phyloP scores from a whole-genome alignment of 1,284 basidiomycete species.

The Flammula alnicola region DNA sequence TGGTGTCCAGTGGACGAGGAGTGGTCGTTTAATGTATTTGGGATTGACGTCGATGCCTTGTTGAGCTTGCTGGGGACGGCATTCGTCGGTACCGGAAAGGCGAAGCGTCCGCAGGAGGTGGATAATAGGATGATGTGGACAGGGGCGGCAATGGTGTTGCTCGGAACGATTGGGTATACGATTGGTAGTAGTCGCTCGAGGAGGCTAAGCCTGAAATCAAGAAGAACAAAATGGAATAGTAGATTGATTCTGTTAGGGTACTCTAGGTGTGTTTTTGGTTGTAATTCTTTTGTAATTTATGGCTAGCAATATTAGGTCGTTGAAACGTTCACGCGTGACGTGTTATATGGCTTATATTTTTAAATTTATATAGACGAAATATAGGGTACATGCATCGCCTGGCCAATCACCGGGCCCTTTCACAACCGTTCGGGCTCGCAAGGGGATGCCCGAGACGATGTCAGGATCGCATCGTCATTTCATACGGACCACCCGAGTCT shows the following conservation, averaged over 20 bases:
- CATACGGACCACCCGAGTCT: no score
- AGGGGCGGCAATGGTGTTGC: slow-evolving; percentile 70
- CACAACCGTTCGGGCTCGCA: no score
- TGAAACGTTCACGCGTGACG: no score
- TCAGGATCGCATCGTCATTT: no score
- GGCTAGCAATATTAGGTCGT: no score
- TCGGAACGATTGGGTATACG: slow-evolving; percentile 78
- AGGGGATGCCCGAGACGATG: no score
- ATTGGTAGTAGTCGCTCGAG: slow-evolving; percentile 38
- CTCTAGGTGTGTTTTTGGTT: slow-evolving; percentile 8
- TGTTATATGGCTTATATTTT: no score
- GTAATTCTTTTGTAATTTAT: neutral
- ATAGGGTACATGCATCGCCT: no score
- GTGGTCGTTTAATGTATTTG: slow-evolving; percentile 15
- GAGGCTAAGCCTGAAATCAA: slow-evolving; percentile 25
- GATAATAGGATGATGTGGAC: slow-evolving; percentile 58
- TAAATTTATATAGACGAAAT: no score
- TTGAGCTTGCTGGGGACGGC: slow-evolving; percentile 18
- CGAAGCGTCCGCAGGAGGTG: slow-evolving; percentile 36
- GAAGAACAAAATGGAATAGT: slow-evolving; percentile 25
- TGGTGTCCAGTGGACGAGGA: slow-evolving; percentile 3
- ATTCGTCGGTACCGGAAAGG: slow-evolving; percentile 30
- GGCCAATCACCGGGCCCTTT: no score
- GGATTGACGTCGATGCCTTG: slow-evolving; percentile 27
- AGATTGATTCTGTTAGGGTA: slow-evolving; percentile 10